These are phyloP conservation scores for Mimosa pudica DNA, from an alignment of 306 rosid species.

Conservation along the genomic window DNA sequence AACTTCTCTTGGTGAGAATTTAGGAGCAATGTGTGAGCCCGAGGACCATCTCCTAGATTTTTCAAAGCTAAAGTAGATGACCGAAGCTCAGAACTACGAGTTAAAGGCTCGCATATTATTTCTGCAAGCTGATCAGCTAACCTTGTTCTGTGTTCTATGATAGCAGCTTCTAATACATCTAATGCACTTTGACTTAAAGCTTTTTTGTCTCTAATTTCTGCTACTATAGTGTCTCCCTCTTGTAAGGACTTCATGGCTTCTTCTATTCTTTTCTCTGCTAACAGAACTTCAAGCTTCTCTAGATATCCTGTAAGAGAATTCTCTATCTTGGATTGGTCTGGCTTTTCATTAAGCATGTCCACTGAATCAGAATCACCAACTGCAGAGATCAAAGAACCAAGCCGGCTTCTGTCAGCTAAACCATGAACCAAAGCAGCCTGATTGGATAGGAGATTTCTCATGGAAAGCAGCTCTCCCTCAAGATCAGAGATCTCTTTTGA, in stretches of 20 bases:
- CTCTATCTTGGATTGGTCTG: conserved; percentile 56
- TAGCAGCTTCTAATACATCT: conserved; percentile 47
- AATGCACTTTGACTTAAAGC: conserved; percentile 47
- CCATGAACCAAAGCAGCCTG: conserved; percentile 83
- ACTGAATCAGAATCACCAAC: conserved; percentile 52
- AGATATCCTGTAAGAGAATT: conserved; percentile 68
- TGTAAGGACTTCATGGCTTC: conserved; percentile 75
- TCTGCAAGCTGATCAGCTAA: conserved; percentile 81
- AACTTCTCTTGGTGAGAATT: conserved; percentile 59
- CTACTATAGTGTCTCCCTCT: conserved; percentile 55
- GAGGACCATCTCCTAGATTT: conserved; percentile 85
- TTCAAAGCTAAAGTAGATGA: conserved; percentile 61
- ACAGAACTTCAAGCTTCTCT: conserved; percentile 74
- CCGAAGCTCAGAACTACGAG: conserved; percentile 64
- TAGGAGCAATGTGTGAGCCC: conserved; percentile 71
- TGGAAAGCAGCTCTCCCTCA: conserved; percentile 83
- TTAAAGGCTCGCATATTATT: conserved; percentile 65
- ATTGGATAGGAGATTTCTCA: conserved; percentile 82
- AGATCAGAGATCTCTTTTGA: conserved; percentile 89
- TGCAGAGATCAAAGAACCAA: conserved; percentile 48
- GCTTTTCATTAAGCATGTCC: conserved; percentile 42
- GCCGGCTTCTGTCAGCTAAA: conserved; percentile 69
- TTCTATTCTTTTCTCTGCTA: conserved; percentile 80
- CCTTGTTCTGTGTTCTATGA: conserved; percentile 59
- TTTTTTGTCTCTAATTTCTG: conserved; percentile 44